Percentiles rank a stretch among this genome's conserved stretches.
phyloP scores from a whole-genome alignment of 2,329 filamentous ascomycete genomes.

The Hymenoscyphus linearis region DNA sequence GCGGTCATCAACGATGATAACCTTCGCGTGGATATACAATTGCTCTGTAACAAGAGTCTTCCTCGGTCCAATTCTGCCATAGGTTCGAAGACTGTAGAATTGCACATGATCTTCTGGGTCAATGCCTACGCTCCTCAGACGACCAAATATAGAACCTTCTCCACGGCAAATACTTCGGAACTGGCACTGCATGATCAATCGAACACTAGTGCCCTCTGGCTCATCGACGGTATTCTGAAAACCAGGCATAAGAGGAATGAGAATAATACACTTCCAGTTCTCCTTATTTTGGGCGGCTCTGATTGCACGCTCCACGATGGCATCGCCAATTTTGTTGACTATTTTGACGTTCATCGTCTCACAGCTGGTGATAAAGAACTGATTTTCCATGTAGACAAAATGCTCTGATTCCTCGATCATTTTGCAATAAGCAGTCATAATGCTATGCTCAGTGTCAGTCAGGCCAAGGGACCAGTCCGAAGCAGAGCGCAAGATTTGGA shows the following conservation, averaged over 20 bases:
- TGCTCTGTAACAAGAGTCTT: constrained; percentile 89
- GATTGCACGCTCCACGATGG: constrained; percentile 85
- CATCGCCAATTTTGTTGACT: constrained; percentile 89
- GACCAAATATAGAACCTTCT: constrained; percentile 84
- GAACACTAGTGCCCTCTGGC: constrained; percentile 88
- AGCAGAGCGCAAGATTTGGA: constrained; percentile 90
- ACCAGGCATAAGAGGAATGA: constrained; percentile 96
- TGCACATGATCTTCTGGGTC: constrained; percentile 93
- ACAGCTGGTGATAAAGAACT: constrained; percentile 94
- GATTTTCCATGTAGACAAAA: constrained; percentile 98
- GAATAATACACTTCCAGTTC: constrained; percentile 81
- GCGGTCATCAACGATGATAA: constrained; percentile 91
- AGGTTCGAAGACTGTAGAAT: constrained; percentile 88
- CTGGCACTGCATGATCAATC: constrained; percentile 94
- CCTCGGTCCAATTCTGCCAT: constrained; percentile 82
- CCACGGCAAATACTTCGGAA: constrained; percentile 94
- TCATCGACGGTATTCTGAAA: constrained; percentile 96
- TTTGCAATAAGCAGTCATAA: constrained; percentile 91
- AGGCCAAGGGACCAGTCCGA: constrained; percentile 89
- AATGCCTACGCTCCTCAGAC: constrained; percentile 71
- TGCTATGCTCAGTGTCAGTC: constrained; percentile 83
- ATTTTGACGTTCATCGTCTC: constrained; percentile 84
- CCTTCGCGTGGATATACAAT: constrained; percentile 96
- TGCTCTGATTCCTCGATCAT: constrained; percentile 94
- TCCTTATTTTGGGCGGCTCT: constrained; percentile 78